Evolutionary conservation across 306 rosid species (phyloP).

Genomic region (Quercus berberidifolia): DNA sequence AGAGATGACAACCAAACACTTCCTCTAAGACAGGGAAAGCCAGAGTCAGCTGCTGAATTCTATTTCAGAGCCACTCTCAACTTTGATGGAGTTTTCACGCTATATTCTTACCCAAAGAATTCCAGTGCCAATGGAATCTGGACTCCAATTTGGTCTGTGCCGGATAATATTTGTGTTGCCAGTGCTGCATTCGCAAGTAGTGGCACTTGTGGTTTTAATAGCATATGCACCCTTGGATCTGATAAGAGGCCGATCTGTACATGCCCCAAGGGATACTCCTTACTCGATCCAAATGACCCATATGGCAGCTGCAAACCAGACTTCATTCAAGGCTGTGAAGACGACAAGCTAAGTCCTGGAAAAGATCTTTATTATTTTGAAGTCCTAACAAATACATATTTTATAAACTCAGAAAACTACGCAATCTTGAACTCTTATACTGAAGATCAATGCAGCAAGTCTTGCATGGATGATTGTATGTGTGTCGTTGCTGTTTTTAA

Average conservation of each 20-base stretch:
- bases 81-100: conserved; percentile 45
- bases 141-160: conserved; percentile 13
- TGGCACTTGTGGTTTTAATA: conserved; percentile 34
- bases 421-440: conserved; percentile 6
- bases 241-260: neutral
- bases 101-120: conserved; percentile 20
- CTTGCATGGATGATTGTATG: no score
- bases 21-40: neutral
- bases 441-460: no score
- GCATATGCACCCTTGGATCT: neutral
- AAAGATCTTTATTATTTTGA: neutral
- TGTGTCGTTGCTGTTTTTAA: no score
- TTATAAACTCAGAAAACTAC: conserved; percentile 24
- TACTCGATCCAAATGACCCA: conserved; percentile 20
- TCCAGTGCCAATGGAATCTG: conserved; percentile 10
- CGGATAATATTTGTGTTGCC: conserved; percentile 8
- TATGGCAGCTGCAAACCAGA: no score
- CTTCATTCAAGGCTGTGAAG: neutral
- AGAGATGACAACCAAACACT: neutral
- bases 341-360: no score
- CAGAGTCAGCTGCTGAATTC: neutral
- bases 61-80: conserved; percentile 39
- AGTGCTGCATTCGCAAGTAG: accelerated
- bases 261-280: conserved; percentile 41
- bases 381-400: conserved; percentile 17